Conservation (phyloP, 1,284 basidiomycete genomes). For the Tilletia indica region DNA sequence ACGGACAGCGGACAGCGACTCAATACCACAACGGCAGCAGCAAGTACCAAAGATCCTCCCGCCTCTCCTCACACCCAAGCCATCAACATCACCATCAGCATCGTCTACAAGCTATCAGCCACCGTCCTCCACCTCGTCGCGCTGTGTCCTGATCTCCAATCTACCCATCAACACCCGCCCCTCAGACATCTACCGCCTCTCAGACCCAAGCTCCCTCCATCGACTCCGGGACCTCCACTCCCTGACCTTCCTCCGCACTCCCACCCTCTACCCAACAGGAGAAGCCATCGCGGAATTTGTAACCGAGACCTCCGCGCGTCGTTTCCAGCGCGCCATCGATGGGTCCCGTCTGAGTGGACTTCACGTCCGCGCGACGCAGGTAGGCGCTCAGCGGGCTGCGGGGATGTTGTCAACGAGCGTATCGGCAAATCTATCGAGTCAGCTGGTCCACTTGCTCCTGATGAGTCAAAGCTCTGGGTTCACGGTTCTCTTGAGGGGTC, state of each 20-base stretch:
- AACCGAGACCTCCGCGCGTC: neutral
- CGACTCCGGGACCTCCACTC: neutral
- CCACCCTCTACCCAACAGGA: neutral
- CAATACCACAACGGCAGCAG: neutral
- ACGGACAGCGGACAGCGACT: too few species aligned
- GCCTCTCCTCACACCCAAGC: neutral
- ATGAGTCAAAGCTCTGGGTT: neutral
- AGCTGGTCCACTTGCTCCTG: neutral
- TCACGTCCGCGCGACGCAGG: neutral
- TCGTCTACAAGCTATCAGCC: too few species aligned
- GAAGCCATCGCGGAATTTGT: neutral
- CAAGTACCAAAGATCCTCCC: neutral
- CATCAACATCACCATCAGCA: neutral
- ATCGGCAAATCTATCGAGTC: neutral
- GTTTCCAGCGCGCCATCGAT: conserved; percentile 6
- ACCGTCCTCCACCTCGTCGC: neutral
- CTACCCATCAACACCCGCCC: neutral
- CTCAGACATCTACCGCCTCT: conserved; percentile 1
- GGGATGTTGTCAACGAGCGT: neutral
- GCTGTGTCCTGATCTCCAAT: neutral
- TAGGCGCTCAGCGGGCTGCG: neutral
- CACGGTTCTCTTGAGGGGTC: neutral
- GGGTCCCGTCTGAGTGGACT: neutral
- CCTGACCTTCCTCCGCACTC: neutral
- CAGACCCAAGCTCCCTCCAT: neutral